Evolutionary conservation across 495 filamentous ascomycete species (phyloP), one percentile per base, ranked within the genome.

Genomic region (Astrocystis sublimbata): DNA sequence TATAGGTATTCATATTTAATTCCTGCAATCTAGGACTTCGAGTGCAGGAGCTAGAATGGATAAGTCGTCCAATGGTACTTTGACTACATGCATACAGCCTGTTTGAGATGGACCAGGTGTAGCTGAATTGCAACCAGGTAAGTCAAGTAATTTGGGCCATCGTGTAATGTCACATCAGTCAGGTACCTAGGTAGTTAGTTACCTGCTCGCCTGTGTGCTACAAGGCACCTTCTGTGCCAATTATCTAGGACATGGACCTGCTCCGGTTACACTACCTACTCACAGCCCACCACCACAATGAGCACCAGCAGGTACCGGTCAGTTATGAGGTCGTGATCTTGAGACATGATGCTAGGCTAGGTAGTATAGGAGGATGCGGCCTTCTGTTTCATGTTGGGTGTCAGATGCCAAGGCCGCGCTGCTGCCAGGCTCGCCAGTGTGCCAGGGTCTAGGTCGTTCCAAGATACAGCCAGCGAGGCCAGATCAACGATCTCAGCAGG

Each of bases 41-140:
- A 6, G 8, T 21, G 36, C 15, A 42, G 1, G 26, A 28, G 23
- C 24, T 41, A 7, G n/a, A 23, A 41, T 57, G n/a, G 13, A 35
- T 28, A 19, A 9, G 38, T 41, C 23, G 35, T 35, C 10, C 35
- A 26, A 23, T 21, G 24, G n/a, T 23, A 12, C 23, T 33, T 13
- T 13, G 6, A 19, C 40, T 28, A 8, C 54, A 24, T 57, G 54
- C 54, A 57, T 57, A 33, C 13, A 41, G 40, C 28, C 23, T 45
- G 54, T 57, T 57, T 57, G 54, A 57, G 40, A 17, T 26, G 15
- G 26, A 40, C 33, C 54, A 45, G 26, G 54, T 40, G 33, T 57
- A 33, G 7, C 5, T 47, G 23, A n/a, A n/a, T n/a, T n/a, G n/a
- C n/a, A n/a, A n/a, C n/a, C n/a, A n/a, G n/a, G n/a, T n/a, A n/a